phyloP scores from a whole-genome alignment of 176 grass and related monocot species.

The Puya raimondii region DNA sequence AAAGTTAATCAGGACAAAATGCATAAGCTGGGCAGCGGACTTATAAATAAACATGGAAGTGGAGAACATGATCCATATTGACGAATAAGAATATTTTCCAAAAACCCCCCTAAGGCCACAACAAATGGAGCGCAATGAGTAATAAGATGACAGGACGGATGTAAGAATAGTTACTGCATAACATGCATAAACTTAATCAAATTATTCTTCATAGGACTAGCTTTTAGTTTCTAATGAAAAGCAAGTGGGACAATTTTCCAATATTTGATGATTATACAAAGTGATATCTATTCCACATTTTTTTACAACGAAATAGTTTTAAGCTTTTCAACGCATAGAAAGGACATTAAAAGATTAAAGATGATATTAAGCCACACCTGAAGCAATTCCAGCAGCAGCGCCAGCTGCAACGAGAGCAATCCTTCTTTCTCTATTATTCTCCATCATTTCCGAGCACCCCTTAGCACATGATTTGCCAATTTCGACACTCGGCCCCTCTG shows the following conservation, averaged over 20 bases:
- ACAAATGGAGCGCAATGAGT: too few relatives aligned
- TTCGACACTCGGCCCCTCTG: slow-evolving; percentile 93
- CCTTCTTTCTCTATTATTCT: slow-evolving; percentile 86
- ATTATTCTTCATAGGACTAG: too few relatives aligned
- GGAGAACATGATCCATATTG: too few relatives aligned
- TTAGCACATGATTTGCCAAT: slow-evolving; percentile 91
- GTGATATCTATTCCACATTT: background rate
- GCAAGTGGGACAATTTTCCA: background rate
- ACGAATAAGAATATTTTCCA: too few relatives aligned
- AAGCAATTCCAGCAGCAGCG: slow-evolving; percentile 99
- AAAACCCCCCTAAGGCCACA: too few relatives aligned
- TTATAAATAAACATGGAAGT: too few relatives aligned
- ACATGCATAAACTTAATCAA: too few relatives aligned
- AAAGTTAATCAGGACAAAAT: too few relatives aligned
- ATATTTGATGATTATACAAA: background rate
- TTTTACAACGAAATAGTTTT: background rate
- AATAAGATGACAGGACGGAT: too few relatives aligned
- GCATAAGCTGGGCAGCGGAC: too few relatives aligned
- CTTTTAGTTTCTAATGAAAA: too few relatives aligned
- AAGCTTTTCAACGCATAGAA: background rate
- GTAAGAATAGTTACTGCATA: too few relatives aligned
- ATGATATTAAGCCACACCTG: slow-evolving; percentile 38
- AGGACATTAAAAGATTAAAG: background rate
- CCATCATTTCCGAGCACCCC: slow-evolving; percentile 99
- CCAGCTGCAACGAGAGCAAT: slow-evolving; percentile 94